Conservation (phyloP, 139 green algal species). For the Micromonas commoda region DNA sequence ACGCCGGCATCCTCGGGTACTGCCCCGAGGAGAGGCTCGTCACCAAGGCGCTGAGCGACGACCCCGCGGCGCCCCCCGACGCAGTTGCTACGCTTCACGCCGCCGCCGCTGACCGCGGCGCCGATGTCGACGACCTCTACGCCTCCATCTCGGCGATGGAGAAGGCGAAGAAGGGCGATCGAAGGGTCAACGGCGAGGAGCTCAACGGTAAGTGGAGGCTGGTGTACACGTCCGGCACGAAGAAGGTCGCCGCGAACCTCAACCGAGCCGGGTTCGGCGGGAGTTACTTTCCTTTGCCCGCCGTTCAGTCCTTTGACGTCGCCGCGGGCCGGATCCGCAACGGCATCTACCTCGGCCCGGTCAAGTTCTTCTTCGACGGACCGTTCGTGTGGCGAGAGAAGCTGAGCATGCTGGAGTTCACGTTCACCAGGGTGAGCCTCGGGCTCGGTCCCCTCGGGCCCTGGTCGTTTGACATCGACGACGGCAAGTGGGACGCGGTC, state of each 20-base stretch:
- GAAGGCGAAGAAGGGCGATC: constrained; percentile 9
- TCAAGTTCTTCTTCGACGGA: constrained; percentile 40
- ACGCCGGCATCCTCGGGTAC: constrained; percentile 41
- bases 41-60: neutral
- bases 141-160: constrained; percentile 15
- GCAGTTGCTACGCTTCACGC: neutral
- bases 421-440: constrained; percentile 35
- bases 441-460: constrained; percentile 26
- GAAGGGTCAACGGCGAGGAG: constrained; percentile 8
- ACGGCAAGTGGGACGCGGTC: constrained; percentile 10
- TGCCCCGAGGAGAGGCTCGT: neutral
- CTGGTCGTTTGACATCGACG: constrained; percentile 26
- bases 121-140: constrained; percentile 22
- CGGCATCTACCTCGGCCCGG: constrained; percentile 36
- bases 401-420: constrained; percentile 38
- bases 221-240: constrained; percentile 15
- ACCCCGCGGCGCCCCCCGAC: constrained; percentile 5
- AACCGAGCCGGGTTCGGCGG: constrained; percentile 28
- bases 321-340: constrained; percentile 34
- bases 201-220: constrained; percentile 15
- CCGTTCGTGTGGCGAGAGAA: constrained; percentile 31
- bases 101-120: neutral
- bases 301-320: constrained; percentile 42
- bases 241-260: constrained; percentile 20
- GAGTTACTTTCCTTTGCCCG: constrained; percentile 40